phyloP scores from a whole-genome alignment of 192 early-diverging fungal species.

The Coemansia sp. region DNA sequence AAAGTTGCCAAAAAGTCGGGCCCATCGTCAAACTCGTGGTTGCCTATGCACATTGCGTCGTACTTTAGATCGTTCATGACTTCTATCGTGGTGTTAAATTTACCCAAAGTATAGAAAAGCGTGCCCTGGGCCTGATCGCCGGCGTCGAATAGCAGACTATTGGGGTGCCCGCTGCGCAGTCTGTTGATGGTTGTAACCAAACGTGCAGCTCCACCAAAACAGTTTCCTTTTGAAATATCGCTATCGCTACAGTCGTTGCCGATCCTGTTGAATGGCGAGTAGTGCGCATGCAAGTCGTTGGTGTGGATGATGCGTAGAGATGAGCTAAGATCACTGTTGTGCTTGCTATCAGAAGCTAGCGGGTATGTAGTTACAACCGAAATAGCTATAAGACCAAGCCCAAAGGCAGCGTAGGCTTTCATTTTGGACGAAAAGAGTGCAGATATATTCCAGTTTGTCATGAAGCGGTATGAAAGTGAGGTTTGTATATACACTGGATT shows the following conservation, averaged over 20 bases:
- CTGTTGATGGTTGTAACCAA: conserved; percentile 58
- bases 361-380: too few relatives aligned
- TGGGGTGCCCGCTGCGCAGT: conserved; percentile 51
- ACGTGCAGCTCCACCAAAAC: conserved; percentile 64
- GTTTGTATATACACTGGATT: too few relatives aligned
- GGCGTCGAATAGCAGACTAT: conserved; percentile 64
- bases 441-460: too few relatives aligned
- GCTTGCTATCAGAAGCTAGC: too few relatives aligned
- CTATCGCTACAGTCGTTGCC: conserved; percentile 50
- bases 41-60: conserved; percentile 59
- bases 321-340: too few relatives aligned
- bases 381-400: too few relatives aligned
- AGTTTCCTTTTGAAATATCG: conserved; percentile 39
- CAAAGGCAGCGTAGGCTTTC: too few relatives aligned
- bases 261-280: conserved; percentile 54
- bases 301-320: conserved; percentile 51
- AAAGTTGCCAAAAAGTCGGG: conserved; percentile 53
- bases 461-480: too few relatives aligned
- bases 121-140: conserved; percentile 65
- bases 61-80: conserved; percentile 67
- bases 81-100: conserved; percentile 44
- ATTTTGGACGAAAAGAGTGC: too few relatives aligned
- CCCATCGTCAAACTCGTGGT: conserved; percentile 76
- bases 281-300: conserved; percentile 55
- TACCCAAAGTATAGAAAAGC: conserved; percentile 63